Evolutionary conservation across 306 rosid genomes (phyloP), one percentile per base, ranked within the genome.

Genomic region (Vigna trinervia): DNA sequence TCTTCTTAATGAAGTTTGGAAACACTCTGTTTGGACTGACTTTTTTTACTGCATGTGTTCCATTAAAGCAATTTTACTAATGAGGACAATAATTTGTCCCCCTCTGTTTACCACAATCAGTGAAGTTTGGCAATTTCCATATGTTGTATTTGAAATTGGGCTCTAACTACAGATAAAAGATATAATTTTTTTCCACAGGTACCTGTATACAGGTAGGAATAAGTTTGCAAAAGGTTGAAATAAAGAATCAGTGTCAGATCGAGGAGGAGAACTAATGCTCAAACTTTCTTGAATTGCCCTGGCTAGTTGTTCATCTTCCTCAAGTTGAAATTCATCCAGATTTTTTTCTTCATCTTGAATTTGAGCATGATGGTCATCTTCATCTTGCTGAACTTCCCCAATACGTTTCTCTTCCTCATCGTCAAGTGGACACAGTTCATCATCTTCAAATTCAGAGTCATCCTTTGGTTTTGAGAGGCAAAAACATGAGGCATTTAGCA

Each of bases 271-370:
- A 67, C 69, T 77, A 46, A 83, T 47, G 73, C 76, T 85, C 83
- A 91, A 81, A 81, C 97, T 96, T 86, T 92, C 98, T 83, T 96
- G 96, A 84, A 93, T 81, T 61, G 99, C 99, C 84, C 82, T 86
- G 26, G 99, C 99, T 76, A 93, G 92, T 78, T 87, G 97, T 84
- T 96, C 97, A 82, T 95, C 99, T 82, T 93, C 98, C 80, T 91
- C 98, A 68, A 88, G 84, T 86, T 90, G 96, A 84, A 75, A 76
- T 80, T 90, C 90, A 34, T 79, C 74, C 12, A 76, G 78, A 71
- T 74, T 78, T 54, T 84, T 84, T 48, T 88, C 92, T 78, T 88
- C 92, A 66, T 85, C 92, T 69, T 73, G 78, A 86, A 69, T 56
- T 54, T 69, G 58, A n/a, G 76, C 76, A 68, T 34, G 74, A 48